A percentile compares a stretch with the other conserved stretches of the same genome.
Evolutionary conservation across 176 grass and related monocot species (phyloP).

Genomic region (Zoysia pacifica): DNA sequence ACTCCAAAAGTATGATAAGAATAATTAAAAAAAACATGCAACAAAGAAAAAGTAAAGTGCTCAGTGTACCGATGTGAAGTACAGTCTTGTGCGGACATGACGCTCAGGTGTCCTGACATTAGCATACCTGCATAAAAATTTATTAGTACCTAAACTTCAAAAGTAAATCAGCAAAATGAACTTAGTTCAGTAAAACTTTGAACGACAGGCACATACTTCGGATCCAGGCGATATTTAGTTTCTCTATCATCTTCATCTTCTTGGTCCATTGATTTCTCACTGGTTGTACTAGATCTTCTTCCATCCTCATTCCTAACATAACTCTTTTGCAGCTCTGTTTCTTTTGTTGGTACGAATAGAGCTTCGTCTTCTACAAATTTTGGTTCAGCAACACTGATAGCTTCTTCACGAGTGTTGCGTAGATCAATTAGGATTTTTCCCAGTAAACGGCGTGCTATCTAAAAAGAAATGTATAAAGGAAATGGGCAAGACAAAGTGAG

Average conservation of each 20-base stretch:
- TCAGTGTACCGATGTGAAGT: conserved; percentile 86
- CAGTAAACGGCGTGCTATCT: conserved; percentile 95
- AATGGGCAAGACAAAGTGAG: not conserved
- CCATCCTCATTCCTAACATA: conserved; percentile 67
- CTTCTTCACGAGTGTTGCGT: conserved; percentile 94
- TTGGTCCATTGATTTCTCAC: conserved; percentile 79
- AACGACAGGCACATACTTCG: conserved; percentile 63
- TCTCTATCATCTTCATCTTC: conserved; percentile 97
- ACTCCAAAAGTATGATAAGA: conserved; percentile 28
- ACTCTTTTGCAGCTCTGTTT: conserved; percentile 60
- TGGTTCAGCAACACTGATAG: conserved; percentile 72
- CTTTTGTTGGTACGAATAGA: conserved; percentile 50
- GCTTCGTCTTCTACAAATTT: conserved; percentile 62
- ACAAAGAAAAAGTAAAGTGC: conserved; percentile 7
- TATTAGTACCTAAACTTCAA: conserved; percentile 34
- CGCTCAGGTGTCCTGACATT: conserved; percentile 96
- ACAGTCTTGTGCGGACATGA: conserved; percentile 98
- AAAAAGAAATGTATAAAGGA: conserved; percentile 7
- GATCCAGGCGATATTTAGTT: conserved; percentile 98
- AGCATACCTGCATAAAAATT: conserved; percentile 77
- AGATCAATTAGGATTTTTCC: conserved; percentile 97
- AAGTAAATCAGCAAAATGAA: conserved; percentile 31
- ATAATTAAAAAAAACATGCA: conserved; percentile 33
- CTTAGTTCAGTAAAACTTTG: not conserved
- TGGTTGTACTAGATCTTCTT: conserved; percentile 68